phyloP scores from a whole-genome alignment of 768 basidiomycete genomes.

The Tulasnella calospora region DNA sequence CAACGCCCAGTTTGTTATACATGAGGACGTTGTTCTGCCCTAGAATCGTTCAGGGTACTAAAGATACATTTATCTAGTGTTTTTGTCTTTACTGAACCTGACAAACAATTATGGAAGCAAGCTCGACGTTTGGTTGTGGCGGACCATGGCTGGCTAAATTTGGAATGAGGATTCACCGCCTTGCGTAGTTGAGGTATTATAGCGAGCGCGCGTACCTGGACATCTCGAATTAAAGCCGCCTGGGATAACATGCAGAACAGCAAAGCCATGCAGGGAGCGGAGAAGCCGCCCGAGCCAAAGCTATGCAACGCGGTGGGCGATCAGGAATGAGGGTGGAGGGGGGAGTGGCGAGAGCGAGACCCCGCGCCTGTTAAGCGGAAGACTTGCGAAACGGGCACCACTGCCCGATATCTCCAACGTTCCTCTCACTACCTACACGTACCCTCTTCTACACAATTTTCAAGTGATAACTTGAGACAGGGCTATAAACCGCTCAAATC shows the following conservation, averaged over 20 bases:
- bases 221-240: no score
- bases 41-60: no score
- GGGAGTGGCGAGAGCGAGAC: not conserved
- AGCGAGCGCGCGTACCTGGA: no score
- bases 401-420: not conserved
- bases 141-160: no score
- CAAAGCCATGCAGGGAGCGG: not conserved
- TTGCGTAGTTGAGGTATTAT: no score
- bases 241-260: not conserved
- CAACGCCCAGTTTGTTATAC: no score
- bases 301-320: not conserved
- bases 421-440: not conserved
- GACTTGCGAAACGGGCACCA: not conserved
- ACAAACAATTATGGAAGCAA: no score
- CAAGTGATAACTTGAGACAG: not conserved
- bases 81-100: no score
- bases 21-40: no score
- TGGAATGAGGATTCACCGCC: no score
- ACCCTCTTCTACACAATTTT: not conserved
- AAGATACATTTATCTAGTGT: no score
- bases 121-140: no score
- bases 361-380: not conserved
- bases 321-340: not conserved
- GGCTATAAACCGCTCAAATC: not conserved
- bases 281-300: not conserved